These are phyloP conservation scores for Ceratobasidium theobromae DNA, from an alignment of 1,284 basidiomycete genomes.

Conservation along the genomic window DNA sequence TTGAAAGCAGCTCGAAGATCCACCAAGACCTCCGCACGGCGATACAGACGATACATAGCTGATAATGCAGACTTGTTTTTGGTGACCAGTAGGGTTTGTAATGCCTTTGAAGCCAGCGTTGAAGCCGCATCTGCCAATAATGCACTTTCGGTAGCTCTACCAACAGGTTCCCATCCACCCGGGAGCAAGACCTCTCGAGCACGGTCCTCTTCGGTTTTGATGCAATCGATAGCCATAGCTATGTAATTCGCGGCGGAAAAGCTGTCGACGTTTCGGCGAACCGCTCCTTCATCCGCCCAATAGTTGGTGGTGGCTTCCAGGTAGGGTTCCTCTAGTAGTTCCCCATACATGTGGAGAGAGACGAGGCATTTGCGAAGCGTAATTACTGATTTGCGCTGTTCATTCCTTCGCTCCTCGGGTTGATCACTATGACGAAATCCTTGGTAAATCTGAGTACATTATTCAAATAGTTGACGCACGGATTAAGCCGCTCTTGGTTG, in stretches of 20 bases:
- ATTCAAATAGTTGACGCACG: conserved; percentile 43
- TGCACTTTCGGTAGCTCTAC: conserved; percentile 55
- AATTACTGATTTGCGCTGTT: conserved; percentile 46
- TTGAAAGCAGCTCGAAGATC: conserved; percentile 66
- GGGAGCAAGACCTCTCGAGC: conserved; percentile 54
- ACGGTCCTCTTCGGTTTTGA: conserved; percentile 59
- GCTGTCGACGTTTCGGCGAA: conserved; percentile 46
- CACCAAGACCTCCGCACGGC: conserved; percentile 58
- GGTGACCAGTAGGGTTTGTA: conserved; percentile 59
- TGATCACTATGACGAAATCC: conserved; percentile 27
- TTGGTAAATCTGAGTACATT: conserved; percentile 38
- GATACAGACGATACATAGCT: conserved; percentile 64
- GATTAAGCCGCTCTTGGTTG: conserved; percentile 51
- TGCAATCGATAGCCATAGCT: conserved; percentile 49
- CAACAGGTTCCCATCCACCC: conserved; percentile 53
- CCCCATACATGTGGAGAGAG: conserved; percentile 55
- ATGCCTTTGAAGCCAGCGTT: conserved; percentile 39
- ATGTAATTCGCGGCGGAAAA: conserved; percentile 54
- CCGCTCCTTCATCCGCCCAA: conserved; percentile 56
- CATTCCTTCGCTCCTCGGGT: conserved; percentile 15
- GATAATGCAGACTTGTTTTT: conserved; percentile 57
- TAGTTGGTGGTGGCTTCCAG: conserved; percentile 53
- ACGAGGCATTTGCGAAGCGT: conserved; percentile 57
- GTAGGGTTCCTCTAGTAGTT: conserved; percentile 55
- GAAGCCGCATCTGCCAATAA: conserved; percentile 49